A percentile compares a stretch with the other conserved stretches of the same genome.
Evolutionary conservation across 2,329 filamentous ascomycete species (phyloP).

Genomic region (Mycocentrospora acerina): DNA sequence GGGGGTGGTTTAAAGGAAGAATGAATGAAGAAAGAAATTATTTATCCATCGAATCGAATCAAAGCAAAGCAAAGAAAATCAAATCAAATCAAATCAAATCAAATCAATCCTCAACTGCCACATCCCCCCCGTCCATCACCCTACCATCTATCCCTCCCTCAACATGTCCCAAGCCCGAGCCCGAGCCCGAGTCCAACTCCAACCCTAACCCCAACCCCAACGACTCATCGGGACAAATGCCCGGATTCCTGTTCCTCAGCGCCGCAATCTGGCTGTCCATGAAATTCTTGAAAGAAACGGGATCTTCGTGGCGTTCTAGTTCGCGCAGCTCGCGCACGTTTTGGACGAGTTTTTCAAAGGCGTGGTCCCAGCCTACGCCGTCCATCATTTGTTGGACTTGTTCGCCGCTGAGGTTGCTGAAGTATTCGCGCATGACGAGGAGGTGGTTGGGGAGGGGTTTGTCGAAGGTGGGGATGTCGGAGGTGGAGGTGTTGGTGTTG

Average conservation of each 20-base stretch:
- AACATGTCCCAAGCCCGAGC: too few species aligned
- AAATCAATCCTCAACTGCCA: not conserved
- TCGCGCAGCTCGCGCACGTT: conserved; percentile 67
- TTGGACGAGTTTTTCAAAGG: conserved; percentile 63
- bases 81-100: too few species aligned
- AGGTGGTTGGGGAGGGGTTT: conserved; percentile 45
- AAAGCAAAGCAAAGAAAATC: too few species aligned
- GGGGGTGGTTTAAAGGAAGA: too few species aligned
- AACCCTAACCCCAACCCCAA: not conserved
- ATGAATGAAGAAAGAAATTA: too few species aligned
- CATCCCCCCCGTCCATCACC: not conserved
- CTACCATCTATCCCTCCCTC: too few species aligned
- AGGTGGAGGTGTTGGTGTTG: conserved; percentile 26
- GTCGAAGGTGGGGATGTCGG: conserved; percentile 39
- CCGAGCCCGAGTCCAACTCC: not conserved
- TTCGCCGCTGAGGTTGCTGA: conserved; percentile 64
- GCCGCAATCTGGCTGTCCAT: conserved; percentile 42
- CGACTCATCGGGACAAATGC: conserved; percentile 4
- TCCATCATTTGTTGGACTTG: conserved; percentile 56
- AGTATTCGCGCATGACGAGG: conserved; percentile 60
- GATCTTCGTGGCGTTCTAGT: conserved; percentile 50
- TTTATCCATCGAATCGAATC: too few species aligned
- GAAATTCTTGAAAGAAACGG: conserved; percentile 34
- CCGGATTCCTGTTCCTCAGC: conserved; percentile 37
- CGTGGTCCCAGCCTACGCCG: conserved; percentile 60